Evolutionary conservation across 2,329 filamentous ascomycete genomes (phyloP).

Genomic region (Lachnellula arida): DNA sequence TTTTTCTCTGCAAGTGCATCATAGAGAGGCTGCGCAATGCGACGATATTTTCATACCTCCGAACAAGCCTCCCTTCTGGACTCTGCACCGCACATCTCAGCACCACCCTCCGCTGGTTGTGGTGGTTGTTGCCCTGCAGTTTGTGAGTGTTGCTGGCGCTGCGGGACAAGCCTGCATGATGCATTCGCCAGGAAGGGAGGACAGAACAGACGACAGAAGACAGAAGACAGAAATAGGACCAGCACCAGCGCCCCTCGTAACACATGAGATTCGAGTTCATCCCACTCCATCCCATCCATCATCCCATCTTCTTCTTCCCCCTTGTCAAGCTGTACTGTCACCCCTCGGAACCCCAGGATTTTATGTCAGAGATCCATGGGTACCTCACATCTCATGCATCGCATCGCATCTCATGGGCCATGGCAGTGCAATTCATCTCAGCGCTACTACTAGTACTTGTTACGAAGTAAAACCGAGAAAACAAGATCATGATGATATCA

Average conservation of each 20-base stretch:
- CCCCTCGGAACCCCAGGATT: neutral
- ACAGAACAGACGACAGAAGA: neutral
- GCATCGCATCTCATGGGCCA: neutral
- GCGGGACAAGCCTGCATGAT: constrained; percentile 2
- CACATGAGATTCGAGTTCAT: constrained; percentile 1
- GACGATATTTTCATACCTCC: neutral
- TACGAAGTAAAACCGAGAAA: neutral
- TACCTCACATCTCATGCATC: neutral
- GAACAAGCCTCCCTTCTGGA: neutral
- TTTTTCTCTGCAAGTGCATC: neutral
- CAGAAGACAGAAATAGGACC: constrained; percentile 9
- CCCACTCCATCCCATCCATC: neutral
- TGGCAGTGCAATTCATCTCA: constrained; percentile 6
- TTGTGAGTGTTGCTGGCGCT: neutral
- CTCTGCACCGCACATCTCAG: neutral
- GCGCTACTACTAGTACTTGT: neutral
- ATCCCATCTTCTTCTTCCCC: neutral
- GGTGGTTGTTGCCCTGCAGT: constrained; percentile 2
- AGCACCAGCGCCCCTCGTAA: neutral
- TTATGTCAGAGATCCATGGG: neutral
- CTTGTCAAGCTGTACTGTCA: neutral
- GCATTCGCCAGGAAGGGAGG: constrained; percentile 5
- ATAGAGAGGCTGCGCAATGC: neutral
- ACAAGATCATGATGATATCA: neutral
- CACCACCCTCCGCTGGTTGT: neutral